Percentiles rank a stretch among this genome's conserved stretches.
Conservation (phyloP, 345 rosid species). For the Garcia nutans region DNA sequence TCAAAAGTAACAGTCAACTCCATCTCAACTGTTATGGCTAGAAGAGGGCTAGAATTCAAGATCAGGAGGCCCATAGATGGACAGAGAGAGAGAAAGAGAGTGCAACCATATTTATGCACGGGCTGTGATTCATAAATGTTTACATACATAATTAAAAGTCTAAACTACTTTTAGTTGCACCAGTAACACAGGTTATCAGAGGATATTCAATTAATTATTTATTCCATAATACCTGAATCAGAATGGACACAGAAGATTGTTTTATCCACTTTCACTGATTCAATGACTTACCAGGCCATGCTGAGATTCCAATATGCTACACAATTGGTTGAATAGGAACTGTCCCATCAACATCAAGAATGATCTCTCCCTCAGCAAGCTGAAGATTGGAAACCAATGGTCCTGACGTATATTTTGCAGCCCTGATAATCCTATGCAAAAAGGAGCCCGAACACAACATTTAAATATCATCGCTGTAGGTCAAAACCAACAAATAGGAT, state of each 20-base stretch:
- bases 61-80: background rate
- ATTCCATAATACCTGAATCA: background rate
- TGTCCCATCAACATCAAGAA: constrained; percentile 81
- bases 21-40: background rate
- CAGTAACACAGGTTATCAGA: background rate
- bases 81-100: too few relatives aligned
- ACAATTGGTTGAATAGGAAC: constrained; percentile 87
- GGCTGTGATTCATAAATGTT: background rate
- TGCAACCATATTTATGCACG: background rate
- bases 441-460: background rate
- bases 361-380: constrained; percentile 81
- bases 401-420: constrained; percentile 53
- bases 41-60: background rate
- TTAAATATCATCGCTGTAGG: background rate
- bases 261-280: background rate
- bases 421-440: constrained; percentile 57
- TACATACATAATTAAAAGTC: background rate
- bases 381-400: constrained; percentile 55
- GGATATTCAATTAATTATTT: too few relatives aligned
- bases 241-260: constrained; percentile 1
- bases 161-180: background rate
- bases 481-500: background rate
- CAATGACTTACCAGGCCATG: constrained; percentile 80
- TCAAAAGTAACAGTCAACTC: background rate
- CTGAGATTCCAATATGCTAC: constrained; percentile 90